Base-by-base conservation (phyloP, 2,329 filamentous ascomycete genomes). In the Aspergillus ochraceoroseus region DNA sequence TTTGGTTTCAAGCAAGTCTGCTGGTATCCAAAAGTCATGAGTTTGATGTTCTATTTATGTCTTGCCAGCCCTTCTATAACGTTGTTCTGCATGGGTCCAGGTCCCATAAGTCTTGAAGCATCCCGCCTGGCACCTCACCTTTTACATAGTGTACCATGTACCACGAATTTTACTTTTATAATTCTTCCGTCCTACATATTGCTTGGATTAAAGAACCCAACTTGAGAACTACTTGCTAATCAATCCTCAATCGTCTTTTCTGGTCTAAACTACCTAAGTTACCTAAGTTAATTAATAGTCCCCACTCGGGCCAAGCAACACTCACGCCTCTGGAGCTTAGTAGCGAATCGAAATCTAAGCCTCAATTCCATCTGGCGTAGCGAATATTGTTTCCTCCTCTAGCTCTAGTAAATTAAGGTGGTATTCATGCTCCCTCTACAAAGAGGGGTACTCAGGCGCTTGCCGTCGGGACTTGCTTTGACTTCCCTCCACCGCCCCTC, bases 401-500 rank as follows among this genome's bases (percentile, higher is more conserved):
- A 42, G 35, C 19, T 43, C 23, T 22, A 40, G 15, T 17, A 41
- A 17, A 41, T 54, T 22, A 22, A 22, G 20, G 14, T 17, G 22
- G 12, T 7, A 38, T 19, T 33, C 13, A 41, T 58, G 56, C 46
- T 49, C 44, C 43, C 44, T 49, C 36, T 51, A 38, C 46, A 22
- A 38, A 37, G 44, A 48, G 34, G 40, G 47, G 47, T 38, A 33
- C 49, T 45, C 28, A 55, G 41, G 46, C 46, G 53, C 39, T 45
- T 49, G 33, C 44, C 40, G 35, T 51, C 54, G 45, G 45, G 47
- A 38, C 44, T 44, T 42, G 29, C 32, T 44, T 51, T 43, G 32
- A 22, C 46, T 45, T 44, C 22, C 25, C 39, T 44, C 48, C 47
- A 39, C 46, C 44, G 43, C 48, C 48, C 50, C 49, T 49, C 41